Conservation (phyloP, 2,329 filamentous ascomycete species). For the Penicillium sp. region DNA sequence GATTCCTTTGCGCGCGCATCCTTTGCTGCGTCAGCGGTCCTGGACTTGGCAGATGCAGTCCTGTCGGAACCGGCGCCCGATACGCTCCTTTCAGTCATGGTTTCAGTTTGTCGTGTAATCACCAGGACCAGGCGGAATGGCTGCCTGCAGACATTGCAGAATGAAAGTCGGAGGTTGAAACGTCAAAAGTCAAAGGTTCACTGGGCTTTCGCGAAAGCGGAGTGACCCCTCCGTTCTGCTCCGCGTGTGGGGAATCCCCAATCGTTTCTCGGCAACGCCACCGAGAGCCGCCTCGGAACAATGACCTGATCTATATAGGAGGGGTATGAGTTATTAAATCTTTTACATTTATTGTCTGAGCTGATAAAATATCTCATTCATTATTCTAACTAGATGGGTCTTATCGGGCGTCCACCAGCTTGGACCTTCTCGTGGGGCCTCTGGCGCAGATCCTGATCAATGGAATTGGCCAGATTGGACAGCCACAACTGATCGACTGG, state of each 20-base stretch:
- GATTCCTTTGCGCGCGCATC: conserved; percentile 33
- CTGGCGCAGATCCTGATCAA: not conserved
- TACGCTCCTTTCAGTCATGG: conserved; percentile 33
- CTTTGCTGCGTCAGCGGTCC: conserved; percentile 26
- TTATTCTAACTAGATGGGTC: not conserved
- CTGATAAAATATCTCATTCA: not conserved
- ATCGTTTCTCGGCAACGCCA: conserved; percentile 1
- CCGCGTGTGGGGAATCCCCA: conserved; percentile 19
- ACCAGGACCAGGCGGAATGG: conserved; percentile 21
- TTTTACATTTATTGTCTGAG: not conserved
- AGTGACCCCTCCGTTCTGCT: conserved; percentile 28
- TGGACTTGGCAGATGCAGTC: conserved; percentile 26
- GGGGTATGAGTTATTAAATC: not conserved
- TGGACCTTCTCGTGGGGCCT: not conserved
- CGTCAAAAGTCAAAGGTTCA: conserved; percentile 14
- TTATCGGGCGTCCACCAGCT: not conserved
- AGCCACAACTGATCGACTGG: not conserved
- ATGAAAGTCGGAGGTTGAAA: conserved; percentile 9
- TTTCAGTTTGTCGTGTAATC: conserved; percentile 13
- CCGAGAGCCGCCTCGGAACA: not conserved
- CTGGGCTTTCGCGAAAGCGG: conserved; percentile 14
- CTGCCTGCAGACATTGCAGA: conserved; percentile 30
- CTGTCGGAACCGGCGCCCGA: conserved; percentile 27
- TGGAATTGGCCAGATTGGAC: conserved; percentile 1
- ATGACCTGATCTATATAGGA: not conserved